Conservation (phyloP, 2,329 filamentous ascomycete genomes). For the Pseudogymnoascus sp. region DNA sequence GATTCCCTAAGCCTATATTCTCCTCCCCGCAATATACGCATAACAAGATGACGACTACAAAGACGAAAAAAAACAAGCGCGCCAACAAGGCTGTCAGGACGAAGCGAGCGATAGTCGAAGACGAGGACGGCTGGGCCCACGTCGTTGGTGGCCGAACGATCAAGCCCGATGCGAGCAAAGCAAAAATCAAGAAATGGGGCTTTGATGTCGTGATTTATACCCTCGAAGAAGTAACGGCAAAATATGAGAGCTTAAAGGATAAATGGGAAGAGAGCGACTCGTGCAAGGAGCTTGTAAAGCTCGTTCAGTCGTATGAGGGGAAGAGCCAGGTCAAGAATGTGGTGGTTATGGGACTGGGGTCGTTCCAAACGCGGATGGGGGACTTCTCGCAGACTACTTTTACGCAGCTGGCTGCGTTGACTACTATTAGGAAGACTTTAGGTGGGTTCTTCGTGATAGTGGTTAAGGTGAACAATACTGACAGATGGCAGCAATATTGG, state of each 20-base stretch:
- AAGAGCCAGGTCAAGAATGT: conserved; percentile 20
- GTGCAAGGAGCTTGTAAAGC: conserved; percentile 13
- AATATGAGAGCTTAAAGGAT: conserved; percentile 21
- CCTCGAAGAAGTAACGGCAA: conserved; percentile 22
- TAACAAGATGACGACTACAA: not conserved
- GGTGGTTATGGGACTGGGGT: conserved; percentile 27
- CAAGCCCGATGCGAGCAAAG: not conserved
- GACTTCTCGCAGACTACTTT: conserved; percentile 24
- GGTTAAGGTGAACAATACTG: not conserved
- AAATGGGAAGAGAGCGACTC: conserved; percentile 23
- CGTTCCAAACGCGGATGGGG: conserved; percentile 24
- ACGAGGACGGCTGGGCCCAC: conserved; percentile 29
- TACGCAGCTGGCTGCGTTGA: conserved; percentile 26
- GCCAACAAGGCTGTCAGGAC: conserved; percentile 19
- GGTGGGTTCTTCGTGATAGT: conserved; percentile 10
- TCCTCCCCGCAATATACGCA: not conserved
- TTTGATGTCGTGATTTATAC: conserved; percentile 12
- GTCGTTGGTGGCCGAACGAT: conserved; percentile 20
- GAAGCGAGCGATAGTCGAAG: conserved; percentile 25
- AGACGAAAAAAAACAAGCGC: not conserved
- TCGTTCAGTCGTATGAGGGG: not conserved
- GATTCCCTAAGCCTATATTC: not conserved
- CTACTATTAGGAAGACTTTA: conserved; percentile 20
- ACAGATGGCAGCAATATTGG: not conserved
- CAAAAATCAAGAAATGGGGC: not conserved